These are phyloP conservation scores for Diplogelasinospora grovesii DNA, from an alignment of 495 filamentous ascomycete genomes.

Conservation along the genomic window DNA sequence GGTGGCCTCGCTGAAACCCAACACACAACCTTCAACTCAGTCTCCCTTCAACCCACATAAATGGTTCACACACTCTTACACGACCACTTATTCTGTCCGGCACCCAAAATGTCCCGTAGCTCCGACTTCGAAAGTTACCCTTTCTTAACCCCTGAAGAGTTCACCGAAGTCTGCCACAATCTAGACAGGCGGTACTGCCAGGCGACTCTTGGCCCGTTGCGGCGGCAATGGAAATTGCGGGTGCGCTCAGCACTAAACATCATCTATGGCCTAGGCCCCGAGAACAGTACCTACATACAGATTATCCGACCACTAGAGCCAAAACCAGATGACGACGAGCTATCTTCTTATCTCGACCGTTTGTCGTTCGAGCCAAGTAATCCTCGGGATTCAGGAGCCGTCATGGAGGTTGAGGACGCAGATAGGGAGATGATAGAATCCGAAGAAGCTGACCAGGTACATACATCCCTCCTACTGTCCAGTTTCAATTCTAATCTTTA, in stretches of 20 bases:
- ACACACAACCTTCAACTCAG: too few relatives aligned
- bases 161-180: slow-evolving; percentile 52
- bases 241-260: slow-evolving; percentile 30
- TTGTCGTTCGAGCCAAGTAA: slow-evolving; percentile 32
- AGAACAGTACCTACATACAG: slow-evolving; percentile 38
- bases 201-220: slow-evolving; percentile 41
- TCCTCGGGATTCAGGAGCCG: too few relatives aligned
- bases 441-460: slow-evolving; percentile 45
- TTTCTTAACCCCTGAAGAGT: slow-evolving; percentile 53
- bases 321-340: slow-evolving; percentile 33
- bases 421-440: slow-evolving; percentile 32
- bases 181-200: slow-evolving; percentile 49
- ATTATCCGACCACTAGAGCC: slow-evolving; percentile 40
- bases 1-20: too few relatives aligned
- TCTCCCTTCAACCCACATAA: too few relatives aligned
- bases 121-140: slow-evolving; percentile 41
- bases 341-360: slow-evolving; percentile 32
- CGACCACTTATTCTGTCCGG: too few relatives aligned
- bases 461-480: too few relatives aligned
- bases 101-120: too few relatives aligned
- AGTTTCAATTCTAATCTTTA: too few relatives aligned
- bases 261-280: slow-evolving; percentile 21
- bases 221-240: slow-evolving; percentile 36
- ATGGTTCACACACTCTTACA: too few relatives aligned
- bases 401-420: slow-evolving; percentile 2